Evolutionary conservation across 177 flowering plant genomes (phyloP).

Genomic region (Vitis hybrid): DNA sequence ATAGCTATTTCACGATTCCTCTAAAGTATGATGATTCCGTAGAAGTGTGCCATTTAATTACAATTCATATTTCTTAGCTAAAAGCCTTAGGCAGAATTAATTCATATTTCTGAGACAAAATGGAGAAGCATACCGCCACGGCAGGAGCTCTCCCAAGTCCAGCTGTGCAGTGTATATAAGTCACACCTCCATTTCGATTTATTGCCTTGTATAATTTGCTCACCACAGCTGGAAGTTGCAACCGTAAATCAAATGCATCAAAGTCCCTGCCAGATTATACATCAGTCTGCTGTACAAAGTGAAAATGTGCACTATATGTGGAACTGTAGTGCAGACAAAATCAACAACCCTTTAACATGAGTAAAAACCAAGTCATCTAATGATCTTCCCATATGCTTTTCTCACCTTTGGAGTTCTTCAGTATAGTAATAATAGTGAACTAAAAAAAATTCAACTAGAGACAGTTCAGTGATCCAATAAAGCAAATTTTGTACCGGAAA

Average conservation of each 20-base stretch:
- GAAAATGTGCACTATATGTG: neutral
- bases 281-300: slow-evolving; percentile 11
- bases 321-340: neutral
- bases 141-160: slow-evolving; percentile 99
- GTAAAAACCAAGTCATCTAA: neutral
- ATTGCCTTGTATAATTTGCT: slow-evolving; percentile 76
- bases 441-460: no score
- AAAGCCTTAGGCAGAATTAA: neutral
- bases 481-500: no score
- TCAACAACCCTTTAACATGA: neutral
- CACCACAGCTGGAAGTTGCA: slow-evolving; percentile 84
- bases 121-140: slow-evolving; percentile 58
- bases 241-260: slow-evolving; percentile 83
- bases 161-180: slow-evolving; percentile 97
- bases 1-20: no score
- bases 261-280: slow-evolving; percentile 69
- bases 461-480: no score
- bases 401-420: no score
- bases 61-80: neutral
- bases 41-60: no score
- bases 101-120: neutral
- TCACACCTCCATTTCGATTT: slow-evolving; percentile 80
- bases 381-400: neutral
- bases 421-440: no score
- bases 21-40: no score